Evolutionary conservation across 2,329 filamentous ascomycete genomes (phyloP).

Genomic region (Claviceps maximensis): DNA sequence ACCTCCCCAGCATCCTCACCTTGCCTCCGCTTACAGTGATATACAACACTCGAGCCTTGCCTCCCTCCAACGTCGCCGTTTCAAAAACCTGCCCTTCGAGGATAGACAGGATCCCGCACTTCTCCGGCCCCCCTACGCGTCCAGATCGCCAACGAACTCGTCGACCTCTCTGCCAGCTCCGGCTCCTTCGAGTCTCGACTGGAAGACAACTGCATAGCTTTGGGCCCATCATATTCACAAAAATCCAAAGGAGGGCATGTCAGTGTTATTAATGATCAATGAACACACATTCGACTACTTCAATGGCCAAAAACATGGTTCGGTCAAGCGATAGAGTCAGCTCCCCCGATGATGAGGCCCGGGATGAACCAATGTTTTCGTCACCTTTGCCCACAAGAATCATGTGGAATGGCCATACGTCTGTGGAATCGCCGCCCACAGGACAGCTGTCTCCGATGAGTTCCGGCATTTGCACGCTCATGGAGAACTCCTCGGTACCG

Average conservation of each 20-base stretch:
- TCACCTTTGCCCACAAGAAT: conserved; percentile 21
- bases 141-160: not conserved
- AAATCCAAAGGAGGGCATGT: conserved; percentile 20
- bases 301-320: conserved; percentile 27
- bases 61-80: not conserved
- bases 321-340: conserved; percentile 34
- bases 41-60: not conserved
- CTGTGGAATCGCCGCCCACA: conserved; percentile 21
- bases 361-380: conserved; percentile 14
- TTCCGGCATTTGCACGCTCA: conserved; percentile 30
- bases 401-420: conserved; percentile 15
- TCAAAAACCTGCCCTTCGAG: not conserved
- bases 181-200: not conserved
- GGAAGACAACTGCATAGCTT: not conserved
- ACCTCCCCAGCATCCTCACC: not conserved
- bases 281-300: conserved; percentile 30
- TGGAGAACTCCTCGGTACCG: conserved; percentile 27
- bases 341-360: conserved; percentile 28
- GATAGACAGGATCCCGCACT: not conserved
- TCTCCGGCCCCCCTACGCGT: not conserved
- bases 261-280: conserved; percentile 32
- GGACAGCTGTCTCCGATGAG: conserved; percentile 42
- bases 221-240: not conserved
- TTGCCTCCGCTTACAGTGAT: conserved; percentile 4
- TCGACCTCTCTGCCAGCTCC: not conserved